Evolutionary conservation across 805 yeast species (phyloP).

Genomic region (Hanseniaspora lachancei): DNA sequence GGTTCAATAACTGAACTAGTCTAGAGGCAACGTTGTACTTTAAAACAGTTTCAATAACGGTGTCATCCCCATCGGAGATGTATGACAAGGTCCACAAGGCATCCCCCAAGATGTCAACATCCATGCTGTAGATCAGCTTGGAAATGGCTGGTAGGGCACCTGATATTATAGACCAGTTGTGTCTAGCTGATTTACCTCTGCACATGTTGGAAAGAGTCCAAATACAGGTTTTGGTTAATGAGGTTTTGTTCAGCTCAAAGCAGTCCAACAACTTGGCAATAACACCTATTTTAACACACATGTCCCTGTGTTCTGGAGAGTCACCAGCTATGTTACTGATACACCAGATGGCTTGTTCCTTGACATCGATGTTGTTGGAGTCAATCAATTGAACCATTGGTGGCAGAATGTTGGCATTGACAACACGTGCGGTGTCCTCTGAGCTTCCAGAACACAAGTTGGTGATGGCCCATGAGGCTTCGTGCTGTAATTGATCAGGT

Average conservation of each 20-base stretch:
- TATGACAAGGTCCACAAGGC: slow-evolving; percentile 99
- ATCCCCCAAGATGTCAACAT: slow-evolving; percentile 86
- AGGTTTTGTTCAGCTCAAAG: slow-evolving; percentile 68
- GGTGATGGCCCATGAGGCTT: slow-evolving; percentile 99
- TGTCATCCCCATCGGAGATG: slow-evolving; percentile 81
- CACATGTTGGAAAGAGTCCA: slow-evolving; percentile 96
- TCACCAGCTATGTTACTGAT: slow-evolving; percentile 98
- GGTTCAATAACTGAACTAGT: slow-evolving; percentile 78
- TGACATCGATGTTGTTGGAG: slow-evolving; percentile 76
- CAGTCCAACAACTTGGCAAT: slow-evolving; percentile 75
- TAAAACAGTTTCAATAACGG: slow-evolving; percentile 90
- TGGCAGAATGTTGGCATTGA: slow-evolving; percentile 90
- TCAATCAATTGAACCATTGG: slow-evolving; percentile 68
- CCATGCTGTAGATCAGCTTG: slow-evolving; percentile 77
- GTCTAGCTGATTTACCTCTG: slow-evolving; percentile 92
- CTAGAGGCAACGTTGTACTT: slow-evolving; percentile 93
- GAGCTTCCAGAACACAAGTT: slow-evolving; percentile 92
- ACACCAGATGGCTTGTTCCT: slow-evolving; percentile 99
- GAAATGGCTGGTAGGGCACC: slow-evolving; percentile 84
- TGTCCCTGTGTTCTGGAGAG: slow-evolving; percentile 79
- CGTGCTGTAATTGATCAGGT: slow-evolving; percentile 81
- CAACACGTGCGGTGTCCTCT: slow-evolving; percentile 79
- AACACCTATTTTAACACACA: slow-evolving; percentile 71
- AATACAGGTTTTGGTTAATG: slow-evolving; percentile 90
- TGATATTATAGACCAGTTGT: slow-evolving; percentile 82